Conservation (phyloP, 1,139 yeast genomes). For the Kodamaea derodonti region DNA sequence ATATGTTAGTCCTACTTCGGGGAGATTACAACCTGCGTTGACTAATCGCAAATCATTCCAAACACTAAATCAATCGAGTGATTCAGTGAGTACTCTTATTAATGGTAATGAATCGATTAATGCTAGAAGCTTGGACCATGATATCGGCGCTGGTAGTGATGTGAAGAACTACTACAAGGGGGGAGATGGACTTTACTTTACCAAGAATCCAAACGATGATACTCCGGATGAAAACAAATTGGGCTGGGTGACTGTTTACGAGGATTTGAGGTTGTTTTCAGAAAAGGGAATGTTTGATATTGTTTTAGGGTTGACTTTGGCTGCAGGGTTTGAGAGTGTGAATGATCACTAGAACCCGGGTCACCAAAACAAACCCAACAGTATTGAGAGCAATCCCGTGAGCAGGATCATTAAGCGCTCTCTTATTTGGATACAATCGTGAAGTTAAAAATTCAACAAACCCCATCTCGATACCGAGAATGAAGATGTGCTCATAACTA, state of each 20-base stretch:
- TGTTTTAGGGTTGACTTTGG: slow-evolving; percentile 51
- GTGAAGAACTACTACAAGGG: slow-evolving; percentile 39
- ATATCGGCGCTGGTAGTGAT: slow-evolving; percentile 29
- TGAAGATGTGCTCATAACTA: too few species aligned
- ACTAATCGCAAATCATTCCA: neutral
- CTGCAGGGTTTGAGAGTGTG: slow-evolving; percentile 45
- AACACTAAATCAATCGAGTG: slow-evolving; percentile 4
- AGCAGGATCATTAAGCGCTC: too few species aligned
- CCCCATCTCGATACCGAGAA: too few species aligned
- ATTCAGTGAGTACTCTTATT: slow-evolving; percentile 4
- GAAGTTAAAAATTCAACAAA: too few species aligned
- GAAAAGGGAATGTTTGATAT: slow-evolving; percentile 50
- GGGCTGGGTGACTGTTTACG: slow-evolving; percentile 64
- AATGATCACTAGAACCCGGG: neutral
- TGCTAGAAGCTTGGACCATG: slow-evolving; percentile 15
- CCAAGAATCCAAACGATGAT: slow-evolving; percentile 51
- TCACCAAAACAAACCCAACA: too few species aligned
- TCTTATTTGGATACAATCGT: too few species aligned
- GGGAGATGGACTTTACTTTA: slow-evolving; percentile 53
- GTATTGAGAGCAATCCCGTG: too few species aligned
- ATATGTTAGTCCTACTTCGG: slow-evolving; percentile 2
- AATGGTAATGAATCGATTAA: slow-evolving; percentile 2
- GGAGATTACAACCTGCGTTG: slow-evolving; percentile 1
- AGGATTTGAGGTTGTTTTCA: slow-evolving; percentile 31
- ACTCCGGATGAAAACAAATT: slow-evolving; percentile 54